Conservation (phyloP, 148 eudicot species). For the Mesembryanthemum crystallinum region DNA sequence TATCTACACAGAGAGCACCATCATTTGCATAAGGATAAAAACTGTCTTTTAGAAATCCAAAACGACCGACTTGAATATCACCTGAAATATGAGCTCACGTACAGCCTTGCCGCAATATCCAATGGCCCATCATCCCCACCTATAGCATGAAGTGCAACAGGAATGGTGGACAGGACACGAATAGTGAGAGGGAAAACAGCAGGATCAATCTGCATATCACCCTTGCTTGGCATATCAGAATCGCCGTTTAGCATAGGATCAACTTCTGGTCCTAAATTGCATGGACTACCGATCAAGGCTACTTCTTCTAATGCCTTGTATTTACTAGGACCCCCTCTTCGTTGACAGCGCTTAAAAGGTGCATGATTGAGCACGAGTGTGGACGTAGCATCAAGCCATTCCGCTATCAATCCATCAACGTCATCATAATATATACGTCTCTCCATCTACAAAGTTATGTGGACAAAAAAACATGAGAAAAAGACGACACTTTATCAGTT, state of each 20-base stretch:
- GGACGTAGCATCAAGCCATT: constrained; percentile 87
- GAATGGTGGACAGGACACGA: constrained; percentile 61
- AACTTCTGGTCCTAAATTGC: constrained; percentile 26
- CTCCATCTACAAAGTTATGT: constrained; percentile 50
- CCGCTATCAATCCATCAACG: constrained; percentile 68
- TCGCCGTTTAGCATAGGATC: constrained; percentile 26
- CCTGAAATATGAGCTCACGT: constrained; percentile 59
- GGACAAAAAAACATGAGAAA: constrained; percentile 5
- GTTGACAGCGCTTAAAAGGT: constrained; percentile 40
- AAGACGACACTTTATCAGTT: not conserved
- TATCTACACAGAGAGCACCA: constrained; percentile 16
- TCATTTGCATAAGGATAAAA: not conserved
- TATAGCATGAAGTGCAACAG: constrained; percentile 76
- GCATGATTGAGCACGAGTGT: constrained; percentile 56
- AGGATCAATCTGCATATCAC: constrained; percentile 40
- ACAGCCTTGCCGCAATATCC: constrained; percentile 80
- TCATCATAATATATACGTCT: constrained; percentile 87
- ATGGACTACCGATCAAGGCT: constrained; percentile 50
- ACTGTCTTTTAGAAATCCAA: not conserved
- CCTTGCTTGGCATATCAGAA: constrained; percentile 10
- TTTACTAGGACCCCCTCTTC: constrained; percentile 54
- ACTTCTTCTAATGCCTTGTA: constrained; percentile 59
- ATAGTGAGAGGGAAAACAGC: constrained; percentile 64
- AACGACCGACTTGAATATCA: constrained; percentile 18
- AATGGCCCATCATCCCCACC: constrained; percentile 88